These are phyloP conservation scores for Wickerhamomyces bovis DNA, from an alignment of 805 yeast genomes.

Conservation along the genomic window DNA sequence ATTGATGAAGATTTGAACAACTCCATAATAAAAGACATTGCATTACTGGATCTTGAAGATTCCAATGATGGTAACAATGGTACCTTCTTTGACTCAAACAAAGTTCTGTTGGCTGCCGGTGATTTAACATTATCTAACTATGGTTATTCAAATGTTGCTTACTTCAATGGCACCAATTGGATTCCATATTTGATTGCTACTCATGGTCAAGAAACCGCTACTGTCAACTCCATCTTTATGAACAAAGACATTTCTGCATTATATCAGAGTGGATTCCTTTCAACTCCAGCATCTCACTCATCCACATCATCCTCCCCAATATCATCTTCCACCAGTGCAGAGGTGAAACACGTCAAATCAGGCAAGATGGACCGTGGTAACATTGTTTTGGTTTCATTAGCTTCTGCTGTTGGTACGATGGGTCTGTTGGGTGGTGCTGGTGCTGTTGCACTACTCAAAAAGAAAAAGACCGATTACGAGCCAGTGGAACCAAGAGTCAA, in stretches of 20 bases:
- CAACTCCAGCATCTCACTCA: constrained; percentile 10
- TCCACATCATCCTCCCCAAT: constrained; percentile 14
- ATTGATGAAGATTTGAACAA: constrained; percentile 33
- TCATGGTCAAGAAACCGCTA: constrained; percentile 17
- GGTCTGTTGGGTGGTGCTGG: constrained; percentile 36
- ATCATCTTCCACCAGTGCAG: constrained; percentile 11
- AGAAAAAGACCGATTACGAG: constrained; percentile 34
- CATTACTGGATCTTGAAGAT: constrained; percentile 32
- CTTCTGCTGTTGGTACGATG: constrained; percentile 52
- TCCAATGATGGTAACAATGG: constrained; percentile 27
- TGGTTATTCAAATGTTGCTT: constrained; percentile 57
- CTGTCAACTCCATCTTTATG: constrained; percentile 27
- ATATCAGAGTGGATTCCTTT: constrained; percentile 22
- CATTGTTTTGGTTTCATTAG: constrained; percentile 64
- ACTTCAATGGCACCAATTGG: constrained; percentile 65
- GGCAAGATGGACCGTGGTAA: constrained; percentile 44
- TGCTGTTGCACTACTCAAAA: constrained; percentile 30
- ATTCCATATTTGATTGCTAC: constrained; percentile 51
- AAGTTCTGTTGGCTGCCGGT: constrained; percentile 56
- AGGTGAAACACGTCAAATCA: constrained; percentile 9
- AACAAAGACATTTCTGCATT: constrained; percentile 33
- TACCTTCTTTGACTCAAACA: constrained; percentile 36
- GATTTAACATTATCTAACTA: constrained; percentile 38
- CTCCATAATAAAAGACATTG: constrained; percentile 40
- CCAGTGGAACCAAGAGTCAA: constrained; percentile 51